These are phyloP conservation scores for Parascedosporium putredinis DNA, from an alignment of 2,329 filamentous ascomycete genomes.

Conservation along the genomic window DNA sequence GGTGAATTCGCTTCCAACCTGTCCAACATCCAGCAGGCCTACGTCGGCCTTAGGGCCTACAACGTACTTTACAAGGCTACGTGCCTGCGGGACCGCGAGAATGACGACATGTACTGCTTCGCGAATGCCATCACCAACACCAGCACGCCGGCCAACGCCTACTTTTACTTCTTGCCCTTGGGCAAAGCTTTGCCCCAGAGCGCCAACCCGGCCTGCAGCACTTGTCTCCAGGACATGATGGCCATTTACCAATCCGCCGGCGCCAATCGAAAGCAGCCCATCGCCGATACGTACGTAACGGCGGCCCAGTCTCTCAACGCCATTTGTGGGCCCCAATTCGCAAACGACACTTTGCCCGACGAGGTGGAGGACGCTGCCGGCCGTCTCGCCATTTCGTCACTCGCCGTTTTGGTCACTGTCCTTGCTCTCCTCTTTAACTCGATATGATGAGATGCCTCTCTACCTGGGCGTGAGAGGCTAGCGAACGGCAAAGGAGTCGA, in stretches of 20 bases:
- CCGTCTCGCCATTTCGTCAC: not conserved
- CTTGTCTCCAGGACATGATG: conserved; percentile 74
- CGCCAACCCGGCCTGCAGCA: conserved; percentile 62
- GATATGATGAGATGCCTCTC: not conserved
- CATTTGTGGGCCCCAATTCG: conserved; percentile 45
- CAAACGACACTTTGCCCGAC: conserved; percentile 13
- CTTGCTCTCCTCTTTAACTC: not conserved
- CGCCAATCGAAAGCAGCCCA: conserved; percentile 51
- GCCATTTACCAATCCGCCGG: conserved; percentile 63
- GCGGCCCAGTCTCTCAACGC: conserved; percentile 68
- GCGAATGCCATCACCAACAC: conserved; percentile 73
- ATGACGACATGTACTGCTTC: conserved; percentile 65
- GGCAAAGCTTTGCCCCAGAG: conserved; percentile 59
- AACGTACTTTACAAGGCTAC: conserved; percentile 67
- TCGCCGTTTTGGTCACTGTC: not conserved
- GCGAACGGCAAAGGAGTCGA: too few species aligned
- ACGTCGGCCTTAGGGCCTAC: conserved; percentile 68
- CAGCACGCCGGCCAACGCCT: conserved; percentile 58
- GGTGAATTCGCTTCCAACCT: conserved; percentile 59
- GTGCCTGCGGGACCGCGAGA: conserved; percentile 59
- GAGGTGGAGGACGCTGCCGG: conserved; percentile 11
- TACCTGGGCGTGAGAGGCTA: not conserved
- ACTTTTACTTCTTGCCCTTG: conserved; percentile 78
- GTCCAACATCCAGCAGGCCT: conserved; percentile 61
- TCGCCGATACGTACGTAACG: conserved; percentile 57